These are phyloP conservation scores for Pichia pseudocactophila DNA, from an alignment of 805 yeast genomes.

Conservation along the genomic window DNA sequence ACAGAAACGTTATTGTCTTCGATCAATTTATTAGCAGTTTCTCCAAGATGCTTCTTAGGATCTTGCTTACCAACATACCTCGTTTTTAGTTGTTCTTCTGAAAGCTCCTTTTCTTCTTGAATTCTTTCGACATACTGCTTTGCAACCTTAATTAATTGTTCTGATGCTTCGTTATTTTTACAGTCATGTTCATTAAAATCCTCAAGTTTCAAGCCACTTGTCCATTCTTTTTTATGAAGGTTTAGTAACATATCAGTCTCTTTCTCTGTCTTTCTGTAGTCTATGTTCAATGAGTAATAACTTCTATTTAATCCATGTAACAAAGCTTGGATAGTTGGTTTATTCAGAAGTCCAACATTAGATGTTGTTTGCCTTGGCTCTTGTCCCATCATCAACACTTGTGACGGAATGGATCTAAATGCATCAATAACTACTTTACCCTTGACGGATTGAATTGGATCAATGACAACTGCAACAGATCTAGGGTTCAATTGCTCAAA, in stretches of 20 bases:
- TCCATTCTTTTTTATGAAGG: conserved; percentile 93
- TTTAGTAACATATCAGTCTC: conserved; percentile 93
- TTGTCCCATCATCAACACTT: conserved; percentile 86
- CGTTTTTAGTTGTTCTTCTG: conserved; percentile 84
- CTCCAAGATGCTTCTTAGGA: conserved; percentile 93
- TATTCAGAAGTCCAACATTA: conserved; percentile 88
- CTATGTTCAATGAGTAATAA: conserved; percentile 91
- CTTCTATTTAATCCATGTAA: conserved; percentile 96
- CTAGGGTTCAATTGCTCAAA: conserved; percentile 92
- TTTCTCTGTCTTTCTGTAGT: conserved; percentile 82
- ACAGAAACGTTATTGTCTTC: conserved; percentile 88
- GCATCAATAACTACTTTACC: conserved; percentile 99
- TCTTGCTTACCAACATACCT: conserved; percentile 98
- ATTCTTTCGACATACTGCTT: conserved; percentile 84
- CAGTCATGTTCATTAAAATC: conserved; percentile 75
- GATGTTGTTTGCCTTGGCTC: conserved; percentile 98
- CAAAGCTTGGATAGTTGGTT: conserved; percentile 93
- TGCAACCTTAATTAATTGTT: conserved; percentile 81
- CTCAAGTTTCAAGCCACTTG: conserved; percentile 72
- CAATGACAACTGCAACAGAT: conserved; percentile 97
- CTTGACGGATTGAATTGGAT: conserved; percentile 96
- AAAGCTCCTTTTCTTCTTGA: conserved; percentile 81
- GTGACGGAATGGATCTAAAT: conserved; percentile 84
- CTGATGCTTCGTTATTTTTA: conserved; percentile 62
- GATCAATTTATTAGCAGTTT: conserved; percentile 74